These are phyloP conservation scores for Pseudogymnoascus sp. DNA, from an alignment of 2,329 filamentous ascomycete genomes.

Conservation along the genomic window DNA sequence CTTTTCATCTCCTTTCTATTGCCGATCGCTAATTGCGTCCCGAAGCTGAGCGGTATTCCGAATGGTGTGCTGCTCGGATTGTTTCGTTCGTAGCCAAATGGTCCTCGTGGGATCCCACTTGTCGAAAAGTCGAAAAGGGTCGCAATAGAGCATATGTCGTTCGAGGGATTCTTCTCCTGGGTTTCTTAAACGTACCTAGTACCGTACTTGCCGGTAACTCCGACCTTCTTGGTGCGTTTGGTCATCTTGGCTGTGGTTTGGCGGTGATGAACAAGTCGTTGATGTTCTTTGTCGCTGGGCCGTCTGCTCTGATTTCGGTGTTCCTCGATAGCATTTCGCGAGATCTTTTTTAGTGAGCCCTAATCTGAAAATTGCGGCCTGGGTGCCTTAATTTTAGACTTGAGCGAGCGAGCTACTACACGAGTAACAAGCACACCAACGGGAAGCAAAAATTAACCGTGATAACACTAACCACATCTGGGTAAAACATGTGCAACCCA, in stretches of 20 bases:
- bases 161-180: slow-evolving; percentile 20
- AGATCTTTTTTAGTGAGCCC: slow-evolving; percentile 10
- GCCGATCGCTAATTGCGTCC: neutral
- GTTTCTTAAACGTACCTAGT: slow-evolving; percentile 62
- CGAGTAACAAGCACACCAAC: neutral
- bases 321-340: slow-evolving; percentile 9
- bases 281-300: slow-evolving; percentile 10
- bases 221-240: slow-evolving; percentile 97
- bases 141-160: slow-evolving; percentile 13
- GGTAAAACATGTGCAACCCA: neutral
- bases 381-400: neutral
- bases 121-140: slow-evolving; percentile 9
- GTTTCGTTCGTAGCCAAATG: neutral
- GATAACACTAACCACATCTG: neutral
- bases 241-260: slow-evolving; percentile 64
- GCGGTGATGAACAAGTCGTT: slow-evolving; percentile 20
- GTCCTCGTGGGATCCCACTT: slow-evolving; percentile 12
- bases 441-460: neutral
- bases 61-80: slow-evolving; percentile 1
- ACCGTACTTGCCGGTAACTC: slow-evolving; percentile 98
- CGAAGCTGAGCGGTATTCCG: neutral
- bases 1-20: neutral
- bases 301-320: slow-evolving; percentile 9
- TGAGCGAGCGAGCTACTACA: neutral
- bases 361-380: neutral